Evolutionary conservation across 1,284 basidiomycete genomes (phyloP).

Genomic region (Irpex sp.): DNA sequence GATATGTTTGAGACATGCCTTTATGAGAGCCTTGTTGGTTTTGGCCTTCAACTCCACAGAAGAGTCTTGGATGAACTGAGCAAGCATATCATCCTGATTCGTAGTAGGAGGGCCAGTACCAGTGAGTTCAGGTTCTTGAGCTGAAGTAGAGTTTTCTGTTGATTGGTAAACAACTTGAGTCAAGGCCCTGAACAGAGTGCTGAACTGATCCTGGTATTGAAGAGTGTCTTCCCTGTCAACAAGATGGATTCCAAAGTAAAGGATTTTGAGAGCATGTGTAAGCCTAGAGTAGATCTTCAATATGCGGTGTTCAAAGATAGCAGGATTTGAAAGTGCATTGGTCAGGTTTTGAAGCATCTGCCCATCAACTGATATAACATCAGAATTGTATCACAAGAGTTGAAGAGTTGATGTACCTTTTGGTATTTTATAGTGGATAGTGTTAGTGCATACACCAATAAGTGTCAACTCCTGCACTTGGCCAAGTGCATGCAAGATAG

Average conservation of each 20-base stretch:
- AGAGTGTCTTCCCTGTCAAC: not conserved
- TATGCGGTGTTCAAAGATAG: too few relatives aligned
- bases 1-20: not conserved
- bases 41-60: not conserved
- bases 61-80: not conserved
- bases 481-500: not conserved
- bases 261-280: not conserved
- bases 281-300: not conserved
- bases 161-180: not conserved
- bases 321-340: too few relatives aligned
- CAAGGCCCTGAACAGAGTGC: not conserved
- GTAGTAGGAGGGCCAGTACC: too few relatives aligned
- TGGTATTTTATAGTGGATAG: not conserved
- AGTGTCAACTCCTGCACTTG: not conserved
- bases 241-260: not conserved
- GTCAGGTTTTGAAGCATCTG: too few relatives aligned
- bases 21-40: not conserved
- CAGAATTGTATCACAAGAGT: too few relatives aligned
- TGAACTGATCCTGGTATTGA: not conserved
- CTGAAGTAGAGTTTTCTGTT: not conserved
- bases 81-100: not conserved
- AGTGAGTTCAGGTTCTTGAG: too few relatives aligned
- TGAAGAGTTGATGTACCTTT: too few relatives aligned
- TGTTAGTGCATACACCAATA: not conserved
- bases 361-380: too few relatives aligned